phyloP scores from a whole-genome alignment of 208 protist species.

The Leishmania arabica region DNA sequence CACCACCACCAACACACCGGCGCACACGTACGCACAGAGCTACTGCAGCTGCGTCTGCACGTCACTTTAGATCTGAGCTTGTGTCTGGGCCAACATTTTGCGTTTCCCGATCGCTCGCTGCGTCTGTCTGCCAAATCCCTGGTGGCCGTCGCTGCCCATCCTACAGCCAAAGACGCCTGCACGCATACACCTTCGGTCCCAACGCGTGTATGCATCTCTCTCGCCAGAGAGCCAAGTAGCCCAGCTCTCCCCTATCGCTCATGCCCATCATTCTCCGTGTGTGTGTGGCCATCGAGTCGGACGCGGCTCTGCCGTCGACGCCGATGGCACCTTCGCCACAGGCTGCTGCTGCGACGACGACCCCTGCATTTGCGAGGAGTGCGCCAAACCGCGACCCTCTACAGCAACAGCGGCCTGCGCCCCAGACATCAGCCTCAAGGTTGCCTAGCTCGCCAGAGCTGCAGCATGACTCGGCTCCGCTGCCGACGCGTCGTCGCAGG shows the following conservation, averaged over 20 bases:
- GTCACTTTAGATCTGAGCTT: neutral
- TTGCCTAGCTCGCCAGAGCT: neutral
- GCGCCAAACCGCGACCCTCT: too few relatives aligned
- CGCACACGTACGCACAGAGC: neutral
- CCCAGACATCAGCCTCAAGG: neutral
- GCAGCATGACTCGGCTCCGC: neutral
- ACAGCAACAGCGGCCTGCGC: neutral
- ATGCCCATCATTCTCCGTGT: slow-evolving; percentile 34
- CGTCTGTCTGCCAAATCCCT: neutral
- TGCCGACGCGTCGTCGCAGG: neutral
- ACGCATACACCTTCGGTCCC: neutral
- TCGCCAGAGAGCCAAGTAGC: neutral
- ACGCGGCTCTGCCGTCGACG: neutral
- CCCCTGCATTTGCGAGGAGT: too few relatives aligned
- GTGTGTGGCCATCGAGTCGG: slow-evolving; percentile 16
- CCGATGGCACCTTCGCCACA: neutral
- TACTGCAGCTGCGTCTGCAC: neutral
- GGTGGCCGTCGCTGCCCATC: neutral
- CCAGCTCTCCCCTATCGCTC: neutral
- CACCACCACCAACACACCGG: neutral
- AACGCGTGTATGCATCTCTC: neutral
- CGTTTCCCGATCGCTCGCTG: neutral
- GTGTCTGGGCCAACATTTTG: neutral
- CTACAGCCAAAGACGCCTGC: neutral
- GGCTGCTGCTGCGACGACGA: neutral